Base-by-base conservation (phyloP, 352 stramenopile genomes). In the Pythium rhizo-oryzae region DNA sequence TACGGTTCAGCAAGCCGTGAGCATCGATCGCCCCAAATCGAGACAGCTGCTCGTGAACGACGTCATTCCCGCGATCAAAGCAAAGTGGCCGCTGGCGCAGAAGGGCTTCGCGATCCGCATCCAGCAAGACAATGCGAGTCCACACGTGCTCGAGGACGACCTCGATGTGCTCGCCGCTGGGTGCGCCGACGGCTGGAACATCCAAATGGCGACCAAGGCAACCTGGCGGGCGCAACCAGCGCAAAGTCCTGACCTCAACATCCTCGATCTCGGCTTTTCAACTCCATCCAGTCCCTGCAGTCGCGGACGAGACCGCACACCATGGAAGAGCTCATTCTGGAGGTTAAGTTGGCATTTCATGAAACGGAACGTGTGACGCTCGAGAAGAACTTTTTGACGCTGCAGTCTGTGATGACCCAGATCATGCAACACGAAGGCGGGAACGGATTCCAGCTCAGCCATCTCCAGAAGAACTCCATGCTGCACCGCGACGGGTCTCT, bases 221-320 rank as follows among this genome's bases (percentile, higher is more conserved):
- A n/a, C n/a, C n/a, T n/a, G n/a, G n/a, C n/a, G n/a, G n/a, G n/a
- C 21, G 4, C 67, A 70, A 25, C 52, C 67, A 43, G 37, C 67
- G 4, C 43, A 69, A 50, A 69, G 51, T 33, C 60, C 67, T 11
- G 59, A 74, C 50, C 37, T 74, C 15, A 74, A 70, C 43, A 51
- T 74, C 8, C 47, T 74, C 7, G 67, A 74, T 51, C 49, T 74
- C 18, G 65, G 60, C 19, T 69, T 70, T 74, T 74, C 41, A 74
- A 70, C 49, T 56, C 30, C 25, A 73, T 73, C 21, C 50, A 69
- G 53, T 50, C 53, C 3, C 25, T 74, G 19, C 54, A 70, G 39
- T 35, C 57, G 4, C 59, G 23, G 6, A 70, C 52, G 51, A 11
- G 33, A n/a, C 54, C 44, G 15, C 49, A 50, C 11, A 52, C 51